Evolutionary conservation across 768 basidiomycete species (phyloP), one percentile per base, ranked within the genome.

Genomic region (Boletus eberwhitei): DNA sequence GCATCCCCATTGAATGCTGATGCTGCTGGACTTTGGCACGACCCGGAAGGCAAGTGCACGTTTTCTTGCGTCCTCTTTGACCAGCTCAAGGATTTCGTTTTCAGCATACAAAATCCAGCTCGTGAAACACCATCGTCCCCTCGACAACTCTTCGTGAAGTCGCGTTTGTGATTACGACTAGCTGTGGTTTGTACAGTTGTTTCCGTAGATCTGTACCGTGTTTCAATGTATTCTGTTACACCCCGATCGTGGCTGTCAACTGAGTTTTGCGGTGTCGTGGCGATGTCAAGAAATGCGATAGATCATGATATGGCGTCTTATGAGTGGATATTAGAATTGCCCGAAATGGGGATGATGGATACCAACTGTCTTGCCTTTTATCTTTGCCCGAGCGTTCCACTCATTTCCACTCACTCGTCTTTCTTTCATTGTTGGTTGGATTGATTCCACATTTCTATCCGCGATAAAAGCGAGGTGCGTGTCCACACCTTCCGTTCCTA

Each of bases 1-100:
- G 88, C 87, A 16, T 94, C 92, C 7, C 93, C 93, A 8, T 74
- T 96, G 54, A 95, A 95, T 67, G 76, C 86, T 8, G 93, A 95
- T 60, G 93, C 93, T 2, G 89, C 93, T 4, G 77, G 79, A 17
- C 74, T 93, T 21, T 96, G 93, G 93, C 79, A 77, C 58, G 77
- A 79, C 36, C 79, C 84, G n/a, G 81, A 82, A 58, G 83, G 88
- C 86, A 65, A 39, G 78, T 59, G 34, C 19, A 5, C 6, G 8
- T 1, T 17, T 24, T 46, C 7, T 39, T 31, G 37, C 32, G 22
- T 29, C n/a, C 35, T 19, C 11, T 22, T 8, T 14, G 13, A 35
- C 12, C 2, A 14, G 11, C 57, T 54, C 37, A 46, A 2, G 5
- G 35, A 48, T 29, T 3, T n/a, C 4, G 24, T 50, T 2, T 17